These are phyloP conservation scores for Penicillium expansum DNA, from an alignment of 2,329 filamentous ascomycete species.

Conservation along the genomic window DNA sequence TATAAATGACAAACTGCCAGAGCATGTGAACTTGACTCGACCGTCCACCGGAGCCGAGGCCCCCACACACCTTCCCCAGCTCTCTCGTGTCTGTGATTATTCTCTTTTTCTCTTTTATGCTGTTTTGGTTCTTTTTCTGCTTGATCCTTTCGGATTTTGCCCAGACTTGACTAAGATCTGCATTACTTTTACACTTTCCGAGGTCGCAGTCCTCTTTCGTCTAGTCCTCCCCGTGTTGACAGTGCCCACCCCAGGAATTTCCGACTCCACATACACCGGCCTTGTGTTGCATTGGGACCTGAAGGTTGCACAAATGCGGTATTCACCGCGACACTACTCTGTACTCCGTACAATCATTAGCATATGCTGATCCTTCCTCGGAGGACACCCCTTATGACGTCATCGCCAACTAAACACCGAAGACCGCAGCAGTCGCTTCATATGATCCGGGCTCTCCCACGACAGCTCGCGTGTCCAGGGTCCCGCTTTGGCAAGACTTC, in stretches of 20 bases:
- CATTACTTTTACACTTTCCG: not conserved
- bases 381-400: slow-evolving; percentile 9
- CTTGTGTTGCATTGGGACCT: slow-evolving; percentile 1
- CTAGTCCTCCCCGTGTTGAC: not conserved
- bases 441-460: slow-evolving; percentile 33
- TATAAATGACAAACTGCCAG: slow-evolving; percentile 22
- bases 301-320: slow-evolving; percentile 18
- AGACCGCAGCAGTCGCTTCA: slow-evolving; percentile 30
- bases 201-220: not conserved
- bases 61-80: slow-evolving; percentile 12
- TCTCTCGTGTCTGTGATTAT: slow-evolving; percentile 2
- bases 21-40: slow-evolving; percentile 27
- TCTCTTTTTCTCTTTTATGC: not conserved
- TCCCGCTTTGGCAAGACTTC: slow-evolving; percentile 23
- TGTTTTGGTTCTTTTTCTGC: not conserved
- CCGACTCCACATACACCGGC: slow-evolving; percentile 6
- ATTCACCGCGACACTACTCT: slow-evolving; percentile 11
- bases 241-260: not conserved
- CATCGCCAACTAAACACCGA: slow-evolving; percentile 28
- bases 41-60: slow-evolving; percentile 17
- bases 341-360: not conserved
- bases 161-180: not conserved
- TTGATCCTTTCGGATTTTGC: not conserved
- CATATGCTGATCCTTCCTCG: slow-evolving; percentile 13
- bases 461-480: slow-evolving; percentile 28